Evolutionary conservation across 2,329 filamentous ascomycete genomes (phyloP), one percentile per base, ranked within the genome.

Genomic region (Colletotrichum sojae): DNA sequence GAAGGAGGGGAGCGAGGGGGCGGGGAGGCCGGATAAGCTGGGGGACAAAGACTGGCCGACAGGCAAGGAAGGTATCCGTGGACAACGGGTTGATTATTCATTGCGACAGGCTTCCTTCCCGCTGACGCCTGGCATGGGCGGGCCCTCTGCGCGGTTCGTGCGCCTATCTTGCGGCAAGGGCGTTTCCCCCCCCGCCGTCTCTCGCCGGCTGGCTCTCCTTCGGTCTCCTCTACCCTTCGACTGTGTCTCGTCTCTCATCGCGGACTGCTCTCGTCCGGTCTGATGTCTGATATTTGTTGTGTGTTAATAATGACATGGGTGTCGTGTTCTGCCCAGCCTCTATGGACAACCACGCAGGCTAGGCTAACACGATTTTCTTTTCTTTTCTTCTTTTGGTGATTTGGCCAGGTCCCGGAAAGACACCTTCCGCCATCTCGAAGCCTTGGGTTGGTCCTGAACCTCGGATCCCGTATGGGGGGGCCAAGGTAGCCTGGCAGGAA

Each of bases 121-220:
- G 31, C 31, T 36, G 31, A 9, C 3, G 31, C 31, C 31, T 10
- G 10, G 6, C 31, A 36, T 36, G 39, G 63, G 20, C 48, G 27
- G 49, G 31, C 5, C 46, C n/a, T 45, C 20, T 27, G 54, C 60
- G 65, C 60, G 59, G 60, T 58, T 57, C 53, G 59, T 67, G 59
- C 53, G 60, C 64, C 60, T 68, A 64, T 45, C 46, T 36, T 58
- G 60, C 65, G 65, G 60, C 65, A 68, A 64, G 53, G 60, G 65
- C 65, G 65, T 27, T 60, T 68, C 46, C 52, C 60, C 60, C 60
- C 46, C 36, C 45, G 15, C 39, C 16, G 25, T 43, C n/a, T 16
- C 46, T 20, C 45, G 20, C 31, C 13, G 22, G 22, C 5, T 25
- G 22, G 22, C 22, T 25, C 43, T 20, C 25, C 49, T 16, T 16